Evolutionary conservation across 2,329 filamentous ascomycete species (phyloP), one percentile per base, ranked within the genome.

Genomic region (Trichocomaceae sp.): DNA sequence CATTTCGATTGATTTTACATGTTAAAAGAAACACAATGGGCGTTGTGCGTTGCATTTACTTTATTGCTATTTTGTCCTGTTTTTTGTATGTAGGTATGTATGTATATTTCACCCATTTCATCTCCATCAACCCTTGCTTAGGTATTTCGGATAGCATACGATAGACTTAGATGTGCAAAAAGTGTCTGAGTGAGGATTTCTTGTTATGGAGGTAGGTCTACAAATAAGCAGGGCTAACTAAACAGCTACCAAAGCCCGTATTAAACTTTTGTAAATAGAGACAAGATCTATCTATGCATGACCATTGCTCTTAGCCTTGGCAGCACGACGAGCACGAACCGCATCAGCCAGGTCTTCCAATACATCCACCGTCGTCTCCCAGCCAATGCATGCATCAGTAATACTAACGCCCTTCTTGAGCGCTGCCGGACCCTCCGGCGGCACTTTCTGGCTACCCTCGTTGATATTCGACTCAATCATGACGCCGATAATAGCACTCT

Each of bases 401-500:
- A 96, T 96, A 72, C 87, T 92, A 66, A 96, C 87, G 62, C 91
- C 91, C 75, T 88, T 90, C 79, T 90, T 88, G 50, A 96, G 79
- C 7, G 74, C 87, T 1, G 83, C 71, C 7, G 87, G 87, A 8
- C 91, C 92, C 72, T 95, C 89, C 1, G 84, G 72, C 0, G 90
- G 90, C 1, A 95, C 88, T 78, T 96, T 96, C 69, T 90, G 87
- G 79, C 85, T 89, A 65, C 83, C 85, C 76, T 96, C 93, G 72
- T 92, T 84, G 79, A 97, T 92, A 76, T 97, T 92, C 68, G 90
- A 96, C 79, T 99, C 92, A 64, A 99, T 95, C 92, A 99, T 99
- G 68, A 97, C 90, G 70, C 91, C 93, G 61, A 97, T 83, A 65
- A 99, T 95, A 61, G 83, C 86, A 57, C 83, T 86, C 77, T 99